These are phyloP conservation scores for Voacanga thouarsii DNA, from an alignment of 257 asterid species.

Conservation along the genomic window DNA sequence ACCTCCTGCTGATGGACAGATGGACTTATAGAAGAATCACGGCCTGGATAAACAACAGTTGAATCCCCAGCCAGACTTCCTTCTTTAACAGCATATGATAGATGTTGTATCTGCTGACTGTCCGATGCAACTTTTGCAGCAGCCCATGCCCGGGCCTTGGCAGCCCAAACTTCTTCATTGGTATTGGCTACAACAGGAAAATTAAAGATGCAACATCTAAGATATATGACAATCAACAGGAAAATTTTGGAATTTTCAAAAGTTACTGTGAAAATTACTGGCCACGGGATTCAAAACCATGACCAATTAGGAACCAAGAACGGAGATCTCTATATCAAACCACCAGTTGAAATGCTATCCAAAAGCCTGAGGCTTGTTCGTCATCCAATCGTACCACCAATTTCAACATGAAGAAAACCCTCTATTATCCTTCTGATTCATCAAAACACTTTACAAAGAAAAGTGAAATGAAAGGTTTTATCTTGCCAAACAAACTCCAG, in stretches of 20 bases:
- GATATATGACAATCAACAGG: background rate
- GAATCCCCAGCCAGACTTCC: conserved; percentile 59
- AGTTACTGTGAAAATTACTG: background rate
- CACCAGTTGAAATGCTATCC: background rate
- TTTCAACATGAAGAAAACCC: background rate
- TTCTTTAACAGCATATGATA: conserved; percentile 21
- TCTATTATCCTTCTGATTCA: background rate
- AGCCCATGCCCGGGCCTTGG: conserved; percentile 98
- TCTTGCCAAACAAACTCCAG: background rate
- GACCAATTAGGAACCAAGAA: background rate
- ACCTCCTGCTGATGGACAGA: conserved; percentile 99
- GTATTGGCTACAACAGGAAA: conserved; percentile 37
- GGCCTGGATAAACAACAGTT: conserved; percentile 43
- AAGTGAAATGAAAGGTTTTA: background rate
- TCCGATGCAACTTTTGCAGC: conserved; percentile 72
- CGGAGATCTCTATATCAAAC: background rate
- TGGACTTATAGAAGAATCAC: conserved; percentile 58
- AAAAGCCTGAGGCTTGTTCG: background rate
- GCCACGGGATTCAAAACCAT: background rate
- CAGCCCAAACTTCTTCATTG: conserved; percentile 93
- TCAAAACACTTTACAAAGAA: background rate
- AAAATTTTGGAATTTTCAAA: background rate
- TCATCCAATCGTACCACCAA: background rate
- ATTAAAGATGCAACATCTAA: background rate
- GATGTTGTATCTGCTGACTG: conserved; percentile 46